A percentile compares a stretch with the other conserved stretches of the same genome.
These are phyloP conservation scores for Holtermanniella nyarrowii DNA, from an alignment of 768 basidiomycete genomes.

Conservation along the genomic window DNA sequence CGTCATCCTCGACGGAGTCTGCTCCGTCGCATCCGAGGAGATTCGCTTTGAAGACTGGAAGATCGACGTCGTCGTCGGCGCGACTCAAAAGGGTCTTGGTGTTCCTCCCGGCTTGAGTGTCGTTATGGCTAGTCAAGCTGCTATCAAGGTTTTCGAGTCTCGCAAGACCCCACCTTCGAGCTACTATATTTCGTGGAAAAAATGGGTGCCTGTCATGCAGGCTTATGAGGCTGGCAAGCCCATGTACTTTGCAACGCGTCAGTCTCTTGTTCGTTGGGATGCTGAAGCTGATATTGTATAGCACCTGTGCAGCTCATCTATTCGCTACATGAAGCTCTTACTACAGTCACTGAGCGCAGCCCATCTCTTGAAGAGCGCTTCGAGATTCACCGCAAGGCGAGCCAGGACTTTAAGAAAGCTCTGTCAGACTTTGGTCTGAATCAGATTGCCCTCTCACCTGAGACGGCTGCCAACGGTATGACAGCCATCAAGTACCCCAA, in stretches of 20 bases:
- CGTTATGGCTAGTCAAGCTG: constrained; percentile 65
- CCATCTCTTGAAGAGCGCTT: constrained; percentile 71
- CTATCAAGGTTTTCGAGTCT: constrained; percentile 58
- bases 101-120: constrained; percentile 88
- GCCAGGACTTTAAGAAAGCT: constrained; percentile 57
- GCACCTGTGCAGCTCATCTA: constrained; percentile 87
- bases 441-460: constrained; percentile 52
- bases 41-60: constrained; percentile 90
- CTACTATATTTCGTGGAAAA: constrained; percentile 87
- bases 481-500: constrained; percentile 72
- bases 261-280: constrained; percentile 6
- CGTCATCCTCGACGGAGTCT: constrained; percentile 85
- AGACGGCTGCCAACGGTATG: constrained; percentile 84
- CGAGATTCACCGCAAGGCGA: constrained; percentile 59
- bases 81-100: constrained; percentile 57
- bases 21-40: constrained; percentile 90
- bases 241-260: constrained; percentile 78
- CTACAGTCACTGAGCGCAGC: constrained; percentile 53
- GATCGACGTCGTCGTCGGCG: constrained; percentile 64
- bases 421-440: constrained; percentile 60
- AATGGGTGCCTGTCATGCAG: constrained; percentile 82
- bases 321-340: constrained; percentile 74
- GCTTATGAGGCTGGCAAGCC: constrained; percentile 72
- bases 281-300: constrained; percentile 6
- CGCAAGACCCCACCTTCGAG: constrained; percentile 57